phyloP scores from a whole-genome alignment of 192 early-diverging fungal species.

The Backusella sp. region DNA sequence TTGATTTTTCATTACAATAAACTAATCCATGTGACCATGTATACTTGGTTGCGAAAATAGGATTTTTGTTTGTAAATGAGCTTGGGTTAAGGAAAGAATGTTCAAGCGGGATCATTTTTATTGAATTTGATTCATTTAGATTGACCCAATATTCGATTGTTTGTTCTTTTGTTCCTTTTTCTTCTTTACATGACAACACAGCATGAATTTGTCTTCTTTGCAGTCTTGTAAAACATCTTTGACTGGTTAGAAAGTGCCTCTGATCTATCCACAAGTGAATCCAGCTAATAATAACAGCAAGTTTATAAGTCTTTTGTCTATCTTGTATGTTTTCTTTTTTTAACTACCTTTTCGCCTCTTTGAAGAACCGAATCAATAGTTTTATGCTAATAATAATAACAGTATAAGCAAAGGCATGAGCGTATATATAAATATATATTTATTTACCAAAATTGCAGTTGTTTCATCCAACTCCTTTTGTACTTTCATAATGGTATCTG shows the following conservation, averaged over 20 bases:
- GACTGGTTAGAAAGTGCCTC: conserved; percentile 85
- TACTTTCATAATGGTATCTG: conserved; percentile 90
- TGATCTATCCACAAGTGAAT: conserved; percentile 79
- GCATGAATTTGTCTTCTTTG: conserved; percentile 83
- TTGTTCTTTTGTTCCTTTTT: too few species aligned
- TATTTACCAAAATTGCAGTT: conserved; percentile 78
- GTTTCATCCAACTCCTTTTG: conserved; percentile 98
- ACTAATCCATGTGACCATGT: background rate
- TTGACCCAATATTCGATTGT: too few species aligned
- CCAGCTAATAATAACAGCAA: conserved; percentile 46
- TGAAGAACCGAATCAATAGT: conserved; percentile 90
- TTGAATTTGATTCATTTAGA: too few species aligned
- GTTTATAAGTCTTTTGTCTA: background rate
- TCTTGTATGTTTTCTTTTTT: background rate
- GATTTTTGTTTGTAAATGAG: background rate
- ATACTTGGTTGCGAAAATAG: background rate
- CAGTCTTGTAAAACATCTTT: conserved; percentile 96
- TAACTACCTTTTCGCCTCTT: conserved; percentile 71
- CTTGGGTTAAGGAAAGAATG: too few species aligned
- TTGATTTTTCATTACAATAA: background rate
- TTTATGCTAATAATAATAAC: conserved; percentile 59
- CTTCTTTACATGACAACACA: conserved; percentile 56
- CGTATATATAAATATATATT: background rate
- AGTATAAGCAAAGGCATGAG: background rate
- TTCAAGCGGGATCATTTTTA: too few species aligned